Percentiles rank a stretch among this genome's conserved stretches.
These are phyloP conservation scores for Immersiella caudata DNA, from an alignment of 495 filamentous ascomycete genomes.

Conservation along the genomic window DNA sequence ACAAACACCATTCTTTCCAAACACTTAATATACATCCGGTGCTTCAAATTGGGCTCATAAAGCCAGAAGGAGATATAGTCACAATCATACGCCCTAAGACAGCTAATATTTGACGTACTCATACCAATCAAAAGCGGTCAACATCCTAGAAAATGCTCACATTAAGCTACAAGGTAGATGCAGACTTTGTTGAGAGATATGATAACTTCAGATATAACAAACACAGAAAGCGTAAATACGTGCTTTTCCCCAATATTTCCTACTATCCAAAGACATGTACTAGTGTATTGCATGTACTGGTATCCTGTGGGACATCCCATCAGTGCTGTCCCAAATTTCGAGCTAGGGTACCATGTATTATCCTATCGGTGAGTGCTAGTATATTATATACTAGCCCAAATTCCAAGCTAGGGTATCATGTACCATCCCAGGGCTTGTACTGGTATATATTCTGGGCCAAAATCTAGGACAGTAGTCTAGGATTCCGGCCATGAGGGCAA, in stretches of 20 bases:
- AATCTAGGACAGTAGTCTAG: background rate
- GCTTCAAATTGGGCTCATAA: background rate
- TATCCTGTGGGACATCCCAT: background rate
- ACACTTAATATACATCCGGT: background rate
- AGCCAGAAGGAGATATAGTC: conserved; percentile 4
- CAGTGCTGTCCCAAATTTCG: conserved; percentile 1
- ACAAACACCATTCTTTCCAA: too few species aligned
- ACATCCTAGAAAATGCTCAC: background rate
- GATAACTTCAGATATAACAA: too few species aligned
- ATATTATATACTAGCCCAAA: background rate
- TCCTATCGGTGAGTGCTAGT: conserved; percentile 1
- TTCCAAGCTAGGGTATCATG: conserved; percentile 2
- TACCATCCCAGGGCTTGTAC: conserved; percentile 1
- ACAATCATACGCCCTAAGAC: background rate
- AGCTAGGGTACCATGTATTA: conserved; percentile 1
- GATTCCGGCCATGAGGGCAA: conserved; percentile 8
- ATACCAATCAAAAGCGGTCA: background rate
- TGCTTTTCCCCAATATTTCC: background rate
- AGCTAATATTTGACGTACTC: conserved; percentile 2
- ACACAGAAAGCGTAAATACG: background rate
- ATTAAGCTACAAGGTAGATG: conserved; percentile 5
- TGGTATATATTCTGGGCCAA: conserved; percentile 13
- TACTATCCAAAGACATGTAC: conserved; percentile 7
- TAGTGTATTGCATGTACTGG: background rate
- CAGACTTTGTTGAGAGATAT: too few species aligned